These are phyloP conservation scores for Euryodendron excelsum DNA, from an alignment of 148 eudicot genomes.

Conservation along the genomic window DNA sequence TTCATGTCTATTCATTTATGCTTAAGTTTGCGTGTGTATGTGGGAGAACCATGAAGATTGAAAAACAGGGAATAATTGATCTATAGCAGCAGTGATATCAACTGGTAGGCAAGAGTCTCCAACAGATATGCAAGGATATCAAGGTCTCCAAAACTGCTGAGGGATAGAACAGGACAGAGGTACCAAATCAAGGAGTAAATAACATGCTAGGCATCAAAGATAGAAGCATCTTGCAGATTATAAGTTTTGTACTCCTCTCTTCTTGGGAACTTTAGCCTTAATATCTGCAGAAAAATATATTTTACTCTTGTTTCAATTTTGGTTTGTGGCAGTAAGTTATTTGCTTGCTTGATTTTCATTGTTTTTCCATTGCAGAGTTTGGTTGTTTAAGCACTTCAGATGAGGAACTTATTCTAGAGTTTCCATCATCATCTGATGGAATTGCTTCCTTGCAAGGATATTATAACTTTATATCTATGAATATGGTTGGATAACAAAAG, in stretches of 20 bases:
- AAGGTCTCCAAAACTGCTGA: no score
- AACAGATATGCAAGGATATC: no score
- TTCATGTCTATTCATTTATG: background rate
- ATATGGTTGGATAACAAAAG: background rate
- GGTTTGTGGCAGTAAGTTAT: background rate
- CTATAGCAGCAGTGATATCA: background rate
- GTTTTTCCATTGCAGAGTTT: background rate
- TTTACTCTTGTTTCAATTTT: background rate
- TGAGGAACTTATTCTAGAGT: background rate
- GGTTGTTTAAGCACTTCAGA: background rate
- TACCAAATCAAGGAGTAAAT: background rate
- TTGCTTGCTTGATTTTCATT: background rate
- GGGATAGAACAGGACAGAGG: background rate
- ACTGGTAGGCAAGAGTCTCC: background rate
- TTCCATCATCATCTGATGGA: background rate
- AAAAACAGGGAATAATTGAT: background rate
- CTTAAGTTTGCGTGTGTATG: background rate
- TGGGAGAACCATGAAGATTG: background rate
- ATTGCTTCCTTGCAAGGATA: background rate
- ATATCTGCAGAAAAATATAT: background rate
- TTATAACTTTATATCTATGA: background rate
- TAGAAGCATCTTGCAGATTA: background rate
- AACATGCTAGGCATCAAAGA: background rate
- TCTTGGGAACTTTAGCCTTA: no score
- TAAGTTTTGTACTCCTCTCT: no score